Evolutionary conservation across 495 filamentous ascomycete genomes (phyloP).

Genomic region (Parmelia sp.): DNA sequence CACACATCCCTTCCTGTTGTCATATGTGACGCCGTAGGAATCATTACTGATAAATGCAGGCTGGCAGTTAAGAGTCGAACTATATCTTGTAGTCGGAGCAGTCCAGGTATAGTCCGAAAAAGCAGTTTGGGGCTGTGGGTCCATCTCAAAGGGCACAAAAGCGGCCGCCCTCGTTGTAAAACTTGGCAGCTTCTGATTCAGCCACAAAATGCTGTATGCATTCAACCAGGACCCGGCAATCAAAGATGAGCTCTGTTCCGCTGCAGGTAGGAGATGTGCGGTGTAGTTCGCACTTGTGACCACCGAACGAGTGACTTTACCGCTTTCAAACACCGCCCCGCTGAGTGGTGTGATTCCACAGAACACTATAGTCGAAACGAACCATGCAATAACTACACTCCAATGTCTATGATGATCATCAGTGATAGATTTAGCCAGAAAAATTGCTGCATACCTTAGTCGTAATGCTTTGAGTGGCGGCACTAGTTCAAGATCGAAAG

Average conservation of each 20-base stretch:
- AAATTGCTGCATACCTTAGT: conserved; percentile 27
- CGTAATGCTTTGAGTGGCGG: conserved; percentile 39
- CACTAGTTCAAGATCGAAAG: conserved; percentile 42
- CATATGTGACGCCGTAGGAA: conserved; percentile 20
- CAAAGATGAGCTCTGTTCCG: conserved; percentile 25
- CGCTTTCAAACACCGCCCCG: conserved; percentile 33
- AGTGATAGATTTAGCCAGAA: not conserved
- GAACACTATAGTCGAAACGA: conserved; percentile 37
- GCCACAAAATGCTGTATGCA: conserved; percentile 34
- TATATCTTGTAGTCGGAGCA: conserved; percentile 29
- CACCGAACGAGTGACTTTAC: not conserved
- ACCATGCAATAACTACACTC: conserved; percentile 36
- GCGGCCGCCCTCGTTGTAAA: conserved; percentile 36
- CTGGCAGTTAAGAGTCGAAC: conserved; percentile 34
- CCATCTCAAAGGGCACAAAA: conserved; percentile 33
- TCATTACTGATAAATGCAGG: conserved; percentile 22
- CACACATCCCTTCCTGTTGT: conserved; percentile 31
- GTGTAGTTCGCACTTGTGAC: conserved; percentile 20
- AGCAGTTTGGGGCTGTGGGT: not conserved
- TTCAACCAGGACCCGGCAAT: conserved; percentile 32
- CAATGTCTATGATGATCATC: conserved; percentile 34
- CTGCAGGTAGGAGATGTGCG: not conserved
- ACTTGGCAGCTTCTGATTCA: conserved; percentile 33
- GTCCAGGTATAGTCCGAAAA: conserved; percentile 28
- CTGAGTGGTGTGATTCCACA: conserved; percentile 42